Evolutionary conservation across 1,284 basidiomycete species (phyloP).

Genomic region (Cronartium quercuum): DNA sequence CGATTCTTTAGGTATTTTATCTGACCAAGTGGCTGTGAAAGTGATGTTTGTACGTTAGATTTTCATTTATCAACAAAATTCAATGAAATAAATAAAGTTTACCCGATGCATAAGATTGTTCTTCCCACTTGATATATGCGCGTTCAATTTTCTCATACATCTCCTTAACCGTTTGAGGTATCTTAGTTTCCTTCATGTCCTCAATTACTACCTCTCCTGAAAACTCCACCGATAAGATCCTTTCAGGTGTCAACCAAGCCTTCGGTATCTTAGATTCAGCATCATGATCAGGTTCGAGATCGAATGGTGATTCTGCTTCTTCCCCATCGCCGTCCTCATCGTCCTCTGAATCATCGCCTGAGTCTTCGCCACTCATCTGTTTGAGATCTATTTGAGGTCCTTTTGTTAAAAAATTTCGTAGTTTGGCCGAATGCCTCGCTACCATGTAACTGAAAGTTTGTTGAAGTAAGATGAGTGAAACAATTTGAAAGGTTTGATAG

Average conservation of each 20-base stretch:
- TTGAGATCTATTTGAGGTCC: conserved; percentile 42
- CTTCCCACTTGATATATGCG: conserved; percentile 81
- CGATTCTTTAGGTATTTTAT: conserved; percentile 51
- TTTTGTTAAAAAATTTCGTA: conserved; percentile 37
- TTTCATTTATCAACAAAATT: conserved; percentile 19
- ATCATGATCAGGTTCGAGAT: conserved; percentile 53
- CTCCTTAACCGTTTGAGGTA: conserved; percentile 48
- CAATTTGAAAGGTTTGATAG: not conserved
- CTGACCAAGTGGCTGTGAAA: conserved; percentile 67
- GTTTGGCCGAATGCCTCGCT: conserved; percentile 20
- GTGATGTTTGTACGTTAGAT: not conserved
- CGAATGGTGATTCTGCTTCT: conserved; percentile 46
- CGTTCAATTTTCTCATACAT: conserved; percentile 63
- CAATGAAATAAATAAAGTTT: conserved; percentile 45
- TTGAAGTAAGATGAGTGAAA: conserved; percentile 29
- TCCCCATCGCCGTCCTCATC: conserved; percentile 35
- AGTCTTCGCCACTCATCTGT: conserved; percentile 33
- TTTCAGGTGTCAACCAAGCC: conserved; percentile 48
- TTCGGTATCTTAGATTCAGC: conserved; percentile 66
- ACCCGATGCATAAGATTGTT: conserved; percentile 83
- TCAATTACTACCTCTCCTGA: conserved; percentile 32
- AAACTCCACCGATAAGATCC: conserved; percentile 13
- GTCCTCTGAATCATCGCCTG: conserved; percentile 49
- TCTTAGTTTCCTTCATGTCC: conserved; percentile 44
- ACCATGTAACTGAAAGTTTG: conserved; percentile 24